These are phyloP conservation scores for Leccinum rimulosum DNA, from an alignment of 768 basidiomycete species.

Conservation along the genomic window DNA sequence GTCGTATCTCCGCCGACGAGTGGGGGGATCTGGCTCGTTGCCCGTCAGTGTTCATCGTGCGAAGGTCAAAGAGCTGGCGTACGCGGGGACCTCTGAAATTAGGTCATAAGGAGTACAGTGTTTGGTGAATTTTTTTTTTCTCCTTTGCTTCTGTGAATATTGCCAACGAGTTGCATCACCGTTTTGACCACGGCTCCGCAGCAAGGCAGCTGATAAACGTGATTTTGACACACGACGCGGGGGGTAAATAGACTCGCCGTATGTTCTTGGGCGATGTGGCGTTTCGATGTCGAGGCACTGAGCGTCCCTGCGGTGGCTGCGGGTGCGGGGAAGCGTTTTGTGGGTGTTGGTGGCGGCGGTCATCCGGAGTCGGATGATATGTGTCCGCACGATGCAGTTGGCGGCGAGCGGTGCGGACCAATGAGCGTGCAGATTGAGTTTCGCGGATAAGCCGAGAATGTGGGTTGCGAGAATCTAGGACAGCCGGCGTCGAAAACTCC, in stretches of 20 bases:
- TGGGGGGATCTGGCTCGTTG: constrained; percentile 7
- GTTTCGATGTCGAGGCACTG: constrained; percentile 1
- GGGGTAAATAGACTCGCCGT: constrained; percentile 1
- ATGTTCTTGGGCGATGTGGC: constrained; percentile 13
- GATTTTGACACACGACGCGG: constrained; percentile 8
- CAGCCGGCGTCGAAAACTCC: neutral
- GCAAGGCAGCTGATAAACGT: neutral
- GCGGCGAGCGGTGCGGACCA: neutral
- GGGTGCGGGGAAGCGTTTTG: constrained; percentile 19
- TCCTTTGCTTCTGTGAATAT: neutral
- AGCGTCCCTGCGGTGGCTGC: constrained; percentile 25
- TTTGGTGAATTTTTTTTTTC: neutral
- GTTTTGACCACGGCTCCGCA: neutral
- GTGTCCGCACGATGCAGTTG: neutral
- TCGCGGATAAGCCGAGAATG: neutral
- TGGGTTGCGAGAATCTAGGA: neutral
- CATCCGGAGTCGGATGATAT: constrained; percentile 1
- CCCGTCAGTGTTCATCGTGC: neutral
- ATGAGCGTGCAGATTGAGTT: neutral
- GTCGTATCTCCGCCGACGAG: constrained; percentile 19
- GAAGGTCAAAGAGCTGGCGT: neutral
- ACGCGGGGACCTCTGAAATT: neutral
- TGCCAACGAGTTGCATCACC: neutral
- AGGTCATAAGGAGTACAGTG: neutral
- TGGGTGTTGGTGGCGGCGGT: constrained; percentile 4